A percentile compares a stretch with the other conserved stretches of the same genome.
Evolutionary conservation across 1,284 basidiomycete species (phyloP).

Genomic region (Puccinia brachypodii): DNA sequence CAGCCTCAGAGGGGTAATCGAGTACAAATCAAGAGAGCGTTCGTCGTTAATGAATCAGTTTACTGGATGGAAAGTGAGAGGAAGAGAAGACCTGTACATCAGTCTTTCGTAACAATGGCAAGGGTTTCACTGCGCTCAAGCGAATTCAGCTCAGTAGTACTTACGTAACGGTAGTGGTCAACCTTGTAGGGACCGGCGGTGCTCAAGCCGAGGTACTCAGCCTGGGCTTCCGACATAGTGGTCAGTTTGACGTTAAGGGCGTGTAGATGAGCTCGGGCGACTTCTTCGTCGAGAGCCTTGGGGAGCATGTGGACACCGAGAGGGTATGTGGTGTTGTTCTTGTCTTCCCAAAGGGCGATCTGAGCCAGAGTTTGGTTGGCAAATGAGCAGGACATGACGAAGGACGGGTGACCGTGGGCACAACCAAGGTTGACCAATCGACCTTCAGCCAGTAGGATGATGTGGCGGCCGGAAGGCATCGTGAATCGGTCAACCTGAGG

Average conservation of each 20-base stretch:
- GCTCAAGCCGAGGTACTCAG: slow-evolving; percentile 89
- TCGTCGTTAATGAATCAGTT: not conserved
- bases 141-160: not conserved
- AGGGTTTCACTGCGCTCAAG: no score
- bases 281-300: slow-evolving; percentile 98
- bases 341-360: slow-evolving; percentile 95
- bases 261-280: slow-evolving; percentile 88
- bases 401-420: slow-evolving; percentile 62
- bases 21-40: not conserved
- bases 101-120: not conserved
- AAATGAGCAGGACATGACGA: slow-evolving; percentile 99
- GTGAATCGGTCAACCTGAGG: slow-evolving; percentile 99
- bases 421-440: slow-evolving; percentile 96
- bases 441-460: slow-evolving; percentile 96
- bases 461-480: slow-evolving; percentile 82
- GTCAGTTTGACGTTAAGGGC: slow-evolving; percentile 95
- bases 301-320: slow-evolving; percentile 84
- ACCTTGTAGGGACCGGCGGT: slow-evolving; percentile 81
- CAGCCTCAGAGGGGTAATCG: not conserved
- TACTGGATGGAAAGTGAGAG: not conserved
- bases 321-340: slow-evolving; percentile 72
- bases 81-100: not conserved
- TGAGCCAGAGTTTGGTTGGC: slow-evolving; percentile 98
- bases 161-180: slow-evolving; percentile 57
- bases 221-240: slow-evolving; percentile 72